Conservation (phyloP, 108 stramenopile species). For the Cyclotella kingstonii region DNA sequence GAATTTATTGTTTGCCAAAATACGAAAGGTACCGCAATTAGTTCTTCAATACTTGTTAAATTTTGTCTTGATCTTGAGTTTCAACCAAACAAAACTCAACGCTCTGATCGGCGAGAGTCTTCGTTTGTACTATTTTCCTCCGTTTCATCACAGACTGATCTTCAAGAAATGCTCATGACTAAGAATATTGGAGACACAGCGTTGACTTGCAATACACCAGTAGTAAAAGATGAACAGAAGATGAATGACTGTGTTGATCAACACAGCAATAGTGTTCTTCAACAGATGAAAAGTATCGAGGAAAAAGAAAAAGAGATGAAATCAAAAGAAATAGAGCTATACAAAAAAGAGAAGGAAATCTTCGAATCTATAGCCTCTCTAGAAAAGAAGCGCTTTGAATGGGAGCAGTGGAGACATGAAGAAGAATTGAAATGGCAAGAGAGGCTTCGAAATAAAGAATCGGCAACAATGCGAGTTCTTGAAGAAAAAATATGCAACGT, state of each 20-base stretch:
- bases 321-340: conserved; percentile 25
- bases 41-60: conserved; percentile 4
- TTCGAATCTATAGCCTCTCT: conserved; percentile 14
- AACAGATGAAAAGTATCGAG: conserved; percentile 1
- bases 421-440: conserved; percentile 44
- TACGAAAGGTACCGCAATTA: neutral
- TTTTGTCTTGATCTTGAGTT: conserved; percentile 12
- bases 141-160: conserved; percentile 24
- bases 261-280: neutral
- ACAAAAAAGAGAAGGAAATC: conserved; percentile 22
- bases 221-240: neutral
- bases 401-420: conserved; percentile 41
- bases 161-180: neutral
- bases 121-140: conserved; percentile 3
- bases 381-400: conserved; percentile 35
- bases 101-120: neutral
- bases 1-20: conserved; percentile 27
- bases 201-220: conserved; percentile 4
- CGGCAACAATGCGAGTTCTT: conserved; percentile 22
- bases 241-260: neutral
- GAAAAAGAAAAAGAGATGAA: conserved; percentile 21
- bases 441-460: conserved; percentile 42
- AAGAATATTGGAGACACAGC: conserved; percentile 8
- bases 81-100: neutral
- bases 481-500: conserved; percentile 30